These are phyloP conservation scores for Oropetium thomaeum DNA, from an alignment of 176 grass and related monocot genomes.

Conservation along the genomic window DNA sequence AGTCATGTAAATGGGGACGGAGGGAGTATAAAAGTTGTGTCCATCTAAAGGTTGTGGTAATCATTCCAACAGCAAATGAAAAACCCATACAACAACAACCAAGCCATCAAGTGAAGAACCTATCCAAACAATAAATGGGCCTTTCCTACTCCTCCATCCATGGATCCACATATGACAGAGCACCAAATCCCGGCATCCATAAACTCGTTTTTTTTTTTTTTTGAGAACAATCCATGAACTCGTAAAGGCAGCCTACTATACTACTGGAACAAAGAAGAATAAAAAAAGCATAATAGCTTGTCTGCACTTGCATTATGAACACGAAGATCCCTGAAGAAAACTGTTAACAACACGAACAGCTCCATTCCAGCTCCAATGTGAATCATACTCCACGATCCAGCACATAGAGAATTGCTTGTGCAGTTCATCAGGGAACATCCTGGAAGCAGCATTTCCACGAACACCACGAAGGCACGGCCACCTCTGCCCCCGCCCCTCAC, in stretches of 20 bases:
- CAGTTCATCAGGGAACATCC: neutral
- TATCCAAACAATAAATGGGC: constrained; percentile 4
- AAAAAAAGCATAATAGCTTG: neutral
- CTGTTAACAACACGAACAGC: neutral
- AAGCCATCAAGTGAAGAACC: neutral
- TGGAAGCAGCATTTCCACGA: neutral
- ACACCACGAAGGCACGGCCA: neutral
- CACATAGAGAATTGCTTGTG: neutral
- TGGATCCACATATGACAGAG: neutral
- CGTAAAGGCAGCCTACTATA: neutral
- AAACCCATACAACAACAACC: too few species aligned
- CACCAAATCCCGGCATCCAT: neutral
- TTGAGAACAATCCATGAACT: too few species aligned
- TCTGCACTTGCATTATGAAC: too few species aligned
- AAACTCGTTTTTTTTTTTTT: too few species aligned
- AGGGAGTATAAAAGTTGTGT: neutral
- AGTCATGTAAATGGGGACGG: too few species aligned
- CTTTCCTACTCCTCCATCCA: neutral
- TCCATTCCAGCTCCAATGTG: neutral
- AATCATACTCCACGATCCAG: neutral
- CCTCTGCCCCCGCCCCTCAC: neutral
- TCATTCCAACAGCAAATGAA: neutral
- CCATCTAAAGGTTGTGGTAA: neutral
- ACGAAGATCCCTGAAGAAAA: neutral
- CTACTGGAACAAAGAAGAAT: neutral